Conservation (phyloP, 352 stramenopile genomes). For the Albugo candida region DNA sequence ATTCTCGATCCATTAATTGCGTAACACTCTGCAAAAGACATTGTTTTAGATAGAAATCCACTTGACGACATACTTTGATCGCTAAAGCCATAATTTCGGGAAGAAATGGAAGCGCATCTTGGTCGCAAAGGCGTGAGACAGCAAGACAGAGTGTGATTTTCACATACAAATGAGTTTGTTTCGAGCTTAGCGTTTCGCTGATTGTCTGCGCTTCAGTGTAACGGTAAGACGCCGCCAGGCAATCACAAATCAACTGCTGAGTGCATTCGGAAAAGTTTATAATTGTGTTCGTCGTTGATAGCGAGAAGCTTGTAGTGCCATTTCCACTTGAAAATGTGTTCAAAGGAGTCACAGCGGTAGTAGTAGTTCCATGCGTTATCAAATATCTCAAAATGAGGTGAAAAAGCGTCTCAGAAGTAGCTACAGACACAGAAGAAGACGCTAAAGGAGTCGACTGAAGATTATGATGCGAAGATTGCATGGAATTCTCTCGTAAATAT, state of each 20-base stretch:
- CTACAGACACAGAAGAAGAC: too few species aligned
- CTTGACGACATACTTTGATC: constrained; percentile 28
- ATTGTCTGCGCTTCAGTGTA: constrained; percentile 32
- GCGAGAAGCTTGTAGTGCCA: too few species aligned
- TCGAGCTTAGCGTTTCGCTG: constrained; percentile 30
- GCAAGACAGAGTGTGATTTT: constrained; percentile 53
- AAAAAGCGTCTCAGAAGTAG: too few species aligned
- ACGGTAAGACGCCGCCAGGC: constrained; percentile 54
- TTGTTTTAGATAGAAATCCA: constrained; percentile 70
- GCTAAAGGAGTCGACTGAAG: too few species aligned
- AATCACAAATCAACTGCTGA: constrained; percentile 41
- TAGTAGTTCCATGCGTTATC: too few species aligned
- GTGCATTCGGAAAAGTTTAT: constrained; percentile 19
- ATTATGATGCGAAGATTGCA: too few species aligned
- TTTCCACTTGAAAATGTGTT: too few species aligned
- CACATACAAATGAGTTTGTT: constrained; percentile 39
- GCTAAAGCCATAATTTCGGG: constrained; percentile 41
- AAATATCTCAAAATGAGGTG: too few species aligned
- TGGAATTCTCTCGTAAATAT: too few species aligned
- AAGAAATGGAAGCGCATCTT: constrained; percentile 47
- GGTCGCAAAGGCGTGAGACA: constrained; percentile 24
- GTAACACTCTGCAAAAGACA: constrained; percentile 42
- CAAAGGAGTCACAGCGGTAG: too few species aligned
- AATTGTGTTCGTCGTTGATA: too few species aligned
- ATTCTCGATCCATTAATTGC: constrained; percentile 20